Evolutionary conservation across 306 rosid genomes (phyloP).

Genomic region (Ormosia emarginata): DNA sequence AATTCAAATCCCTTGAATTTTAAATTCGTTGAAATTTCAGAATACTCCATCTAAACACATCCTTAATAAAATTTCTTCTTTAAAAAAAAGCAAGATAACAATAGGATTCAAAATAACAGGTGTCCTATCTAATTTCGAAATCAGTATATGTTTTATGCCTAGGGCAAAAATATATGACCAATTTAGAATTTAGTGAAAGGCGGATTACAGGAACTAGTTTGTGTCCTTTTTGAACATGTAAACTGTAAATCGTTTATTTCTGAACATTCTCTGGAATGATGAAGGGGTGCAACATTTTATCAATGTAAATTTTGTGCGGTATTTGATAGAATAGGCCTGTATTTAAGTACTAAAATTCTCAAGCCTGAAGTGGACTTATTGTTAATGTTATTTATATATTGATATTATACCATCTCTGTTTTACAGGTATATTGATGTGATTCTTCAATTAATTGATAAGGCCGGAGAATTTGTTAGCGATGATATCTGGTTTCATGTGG

Average conservation of each 20-base stretch:
- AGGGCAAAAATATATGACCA: background rate
- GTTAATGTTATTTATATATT: background rate
- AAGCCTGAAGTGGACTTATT: background rate
- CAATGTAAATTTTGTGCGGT: background rate
- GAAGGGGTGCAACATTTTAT: background rate
- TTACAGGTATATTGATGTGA: conserved; percentile 95
- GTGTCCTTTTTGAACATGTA: background rate
- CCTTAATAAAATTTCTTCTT: too few species aligned
- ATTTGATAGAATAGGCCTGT: background rate
- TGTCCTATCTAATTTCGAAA: background rate
- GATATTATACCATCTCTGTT: conserved; percentile 23
- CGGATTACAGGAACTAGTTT: background rate
- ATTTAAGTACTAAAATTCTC: background rate
- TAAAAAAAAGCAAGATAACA: background rate
- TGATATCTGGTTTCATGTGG: conserved; percentile 99
- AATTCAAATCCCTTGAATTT: too few species aligned
- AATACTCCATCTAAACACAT: too few species aligned
- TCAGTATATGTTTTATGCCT: background rate
- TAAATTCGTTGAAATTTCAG: too few species aligned
- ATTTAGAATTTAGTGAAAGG: background rate
- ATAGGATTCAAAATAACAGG: background rate
- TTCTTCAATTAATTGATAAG: conserved; percentile 98
- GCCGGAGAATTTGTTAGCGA: conserved; percentile 99
- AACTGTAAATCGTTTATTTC: background rate
- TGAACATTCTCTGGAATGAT: background rate